A percentile compares a stretch with the other conserved stretches of the same genome.
Evolutionary conservation across 495 filamentous ascomycete genomes (phyloP).

Genomic region (Parmelia sp.): DNA sequence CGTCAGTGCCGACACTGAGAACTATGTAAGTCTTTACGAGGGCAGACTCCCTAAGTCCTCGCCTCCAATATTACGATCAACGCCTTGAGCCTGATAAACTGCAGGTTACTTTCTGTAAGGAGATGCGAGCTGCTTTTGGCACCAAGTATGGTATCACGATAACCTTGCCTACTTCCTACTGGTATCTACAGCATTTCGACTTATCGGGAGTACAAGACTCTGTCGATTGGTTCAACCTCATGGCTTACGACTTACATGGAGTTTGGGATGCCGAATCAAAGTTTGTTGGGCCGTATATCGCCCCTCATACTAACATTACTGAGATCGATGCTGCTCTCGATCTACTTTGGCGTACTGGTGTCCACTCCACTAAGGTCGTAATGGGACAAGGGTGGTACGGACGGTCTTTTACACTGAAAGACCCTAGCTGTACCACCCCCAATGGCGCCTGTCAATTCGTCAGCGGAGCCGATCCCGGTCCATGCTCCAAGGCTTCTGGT

Average conservation of each 20-base stretch:
- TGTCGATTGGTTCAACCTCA: slow-evolving; percentile 51
- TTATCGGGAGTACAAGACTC: slow-evolving; percentile 29
- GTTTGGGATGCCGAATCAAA: slow-evolving; percentile 26
- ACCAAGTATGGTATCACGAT: slow-evolving; percentile 36
- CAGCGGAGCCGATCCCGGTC: slow-evolving; percentile 21
- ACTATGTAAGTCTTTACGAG: too few relatives aligned
- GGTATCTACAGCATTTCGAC: slow-evolving; percentile 50
- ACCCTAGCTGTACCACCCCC: slow-evolving; percentile 27
- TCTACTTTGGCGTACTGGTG: slow-evolving; percentile 44
- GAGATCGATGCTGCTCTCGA: slow-evolving; percentile 46
- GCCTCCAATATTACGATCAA: too few relatives aligned
- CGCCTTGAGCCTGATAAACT: too few relatives aligned
- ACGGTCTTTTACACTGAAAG: slow-evolving; percentile 30
- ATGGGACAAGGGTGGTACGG: slow-evolving; percentile 52
- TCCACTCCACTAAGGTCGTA: slow-evolving; percentile 39
- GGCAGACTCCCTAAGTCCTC: too few relatives aligned
- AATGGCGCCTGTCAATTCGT: slow-evolving; percentile 25
- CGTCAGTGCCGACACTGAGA: slow-evolving; percentile 24
- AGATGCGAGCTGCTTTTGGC: slow-evolving; percentile 23
- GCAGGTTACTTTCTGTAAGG: too few relatives aligned
- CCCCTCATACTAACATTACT: slow-evolving; percentile 50
- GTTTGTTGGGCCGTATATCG: slow-evolving; percentile 19
- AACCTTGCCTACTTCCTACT: slow-evolving; percentile 43
- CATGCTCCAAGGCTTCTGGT: too few relatives aligned
- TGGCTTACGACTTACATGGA: slow-evolving; percentile 48